Percentiles rank a stretch among this genome's conserved stretches.
Evolutionary conservation across 176 grass and related monocot genomes (phyloP).

Genomic region (Oryza brachyantha): DNA sequence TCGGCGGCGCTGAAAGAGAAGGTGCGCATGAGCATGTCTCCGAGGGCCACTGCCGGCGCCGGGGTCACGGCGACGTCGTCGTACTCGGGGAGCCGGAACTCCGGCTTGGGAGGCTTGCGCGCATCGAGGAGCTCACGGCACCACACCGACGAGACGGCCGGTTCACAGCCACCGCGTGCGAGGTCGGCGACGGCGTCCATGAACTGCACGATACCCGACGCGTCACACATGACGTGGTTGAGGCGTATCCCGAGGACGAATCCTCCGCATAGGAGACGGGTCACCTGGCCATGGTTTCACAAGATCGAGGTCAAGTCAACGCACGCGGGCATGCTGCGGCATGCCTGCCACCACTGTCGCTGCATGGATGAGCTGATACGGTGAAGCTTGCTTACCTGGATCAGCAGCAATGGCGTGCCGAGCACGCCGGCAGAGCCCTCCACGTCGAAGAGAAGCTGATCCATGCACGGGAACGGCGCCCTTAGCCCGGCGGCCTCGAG

Average conservation of each 20-base stretch:
- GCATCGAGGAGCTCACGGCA: conserved; percentile 33
- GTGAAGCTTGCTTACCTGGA: conserved; percentile 19
- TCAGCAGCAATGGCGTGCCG: conserved; percentile 21
- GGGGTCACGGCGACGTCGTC: not conserved
- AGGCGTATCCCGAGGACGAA: conserved; percentile 30
- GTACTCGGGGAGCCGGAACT: conserved; percentile 36
- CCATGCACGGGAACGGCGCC: not conserved
- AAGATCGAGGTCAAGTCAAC: too few species aligned
- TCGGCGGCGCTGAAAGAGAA: not conserved
- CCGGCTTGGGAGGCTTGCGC: conserved; percentile 3
- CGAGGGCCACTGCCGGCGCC: not conserved
- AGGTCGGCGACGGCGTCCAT: conserved; percentile 29
- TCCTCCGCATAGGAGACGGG: conserved; percentile 43
- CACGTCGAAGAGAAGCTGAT: not conserved
- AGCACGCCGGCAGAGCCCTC: not conserved
- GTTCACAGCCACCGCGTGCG: conserved; percentile 23
- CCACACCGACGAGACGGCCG: conserved; percentile 30
- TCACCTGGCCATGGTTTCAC: conserved; percentile 37
- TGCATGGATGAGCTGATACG: too few species aligned
- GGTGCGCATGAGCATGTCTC: not conserved
- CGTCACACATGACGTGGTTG: conserved; percentile 48
- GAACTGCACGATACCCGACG: conserved; percentile 27
- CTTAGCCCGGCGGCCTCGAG: not conserved
- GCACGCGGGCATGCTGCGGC: too few species aligned
- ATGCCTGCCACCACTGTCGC: too few species aligned